Evolutionary conservation across 352 stramenopile genomes (phyloP).

Genomic region (Pythium angustatum): DNA sequence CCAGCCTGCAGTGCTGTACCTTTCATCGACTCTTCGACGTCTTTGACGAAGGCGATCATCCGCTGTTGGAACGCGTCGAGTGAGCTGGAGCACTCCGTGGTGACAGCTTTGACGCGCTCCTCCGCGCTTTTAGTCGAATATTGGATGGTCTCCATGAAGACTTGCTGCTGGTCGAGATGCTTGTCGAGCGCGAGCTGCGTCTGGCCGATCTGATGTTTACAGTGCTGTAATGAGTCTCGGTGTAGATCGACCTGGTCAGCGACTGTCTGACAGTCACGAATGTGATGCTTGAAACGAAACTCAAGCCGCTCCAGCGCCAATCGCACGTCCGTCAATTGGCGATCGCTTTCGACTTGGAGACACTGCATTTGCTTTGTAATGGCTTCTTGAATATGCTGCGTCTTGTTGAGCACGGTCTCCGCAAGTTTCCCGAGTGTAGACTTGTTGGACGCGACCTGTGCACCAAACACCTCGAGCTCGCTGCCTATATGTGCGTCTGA

Average conservation of each 20-base stretch:
- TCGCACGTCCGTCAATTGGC: constrained; percentile 48
- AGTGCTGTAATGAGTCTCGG: constrained; percentile 40
- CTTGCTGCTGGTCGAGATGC: constrained; percentile 49
- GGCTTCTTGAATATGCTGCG: constrained; percentile 40
- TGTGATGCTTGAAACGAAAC: constrained; percentile 68
- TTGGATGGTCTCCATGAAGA: constrained; percentile 45
- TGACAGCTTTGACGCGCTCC: constrained; percentile 28
- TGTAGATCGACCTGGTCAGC: constrained; percentile 50
- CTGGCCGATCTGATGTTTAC: constrained; percentile 46
- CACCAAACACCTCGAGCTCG: constrained; percentile 47
- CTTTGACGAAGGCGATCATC: constrained; percentile 50
- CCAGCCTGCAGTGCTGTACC: constrained; percentile 22
- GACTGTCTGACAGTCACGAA: constrained; percentile 50
- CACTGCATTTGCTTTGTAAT: constrained; percentile 43
- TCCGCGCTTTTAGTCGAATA: constrained; percentile 39
- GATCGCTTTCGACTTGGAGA: constrained; percentile 46
- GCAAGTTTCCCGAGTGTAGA: constrained; percentile 42
- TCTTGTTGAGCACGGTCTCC: constrained; percentile 52
- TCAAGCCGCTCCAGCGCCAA: constrained; percentile 58
- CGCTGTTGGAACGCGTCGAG: constrained; percentile 52
- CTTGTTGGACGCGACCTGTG: constrained; percentile 52
- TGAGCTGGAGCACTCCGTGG: constrained; percentile 32
- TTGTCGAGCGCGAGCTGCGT: constrained; percentile 46
- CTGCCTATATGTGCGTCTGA: constrained; percentile 51
- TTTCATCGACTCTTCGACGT: constrained; percentile 44